Evolutionary conservation across 2,329 filamentous ascomycete genomes (phyloP).

Genomic region (Fusarium metavorans): DNA sequence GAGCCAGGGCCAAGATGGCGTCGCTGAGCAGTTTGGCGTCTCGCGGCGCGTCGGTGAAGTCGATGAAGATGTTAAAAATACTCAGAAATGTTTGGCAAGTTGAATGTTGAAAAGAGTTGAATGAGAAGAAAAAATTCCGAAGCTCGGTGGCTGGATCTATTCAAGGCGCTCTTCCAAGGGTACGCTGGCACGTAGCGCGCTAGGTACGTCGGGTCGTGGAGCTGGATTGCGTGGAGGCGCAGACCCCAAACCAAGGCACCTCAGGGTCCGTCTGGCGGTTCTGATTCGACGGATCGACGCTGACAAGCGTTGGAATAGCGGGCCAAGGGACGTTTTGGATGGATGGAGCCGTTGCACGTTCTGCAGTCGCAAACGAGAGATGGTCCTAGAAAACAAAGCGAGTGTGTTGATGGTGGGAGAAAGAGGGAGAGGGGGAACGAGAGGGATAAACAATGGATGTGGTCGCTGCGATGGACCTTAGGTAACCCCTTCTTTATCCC

Average conservation of each 20-base stretch:
- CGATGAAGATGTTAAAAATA: not conserved
- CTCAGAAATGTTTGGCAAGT: not conserved
- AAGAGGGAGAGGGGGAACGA: not conserved
- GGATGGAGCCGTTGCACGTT: conserved; percentile 22
- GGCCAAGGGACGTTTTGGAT: conserved; percentile 23
- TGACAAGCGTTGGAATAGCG: conserved; percentile 35
- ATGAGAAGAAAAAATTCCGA: conserved; percentile 15
- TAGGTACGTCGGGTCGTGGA: conserved; percentile 13
- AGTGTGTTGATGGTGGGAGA: conserved; percentile 1
- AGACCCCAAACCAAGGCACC: conserved; percentile 20
- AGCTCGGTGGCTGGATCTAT: conserved; percentile 34
- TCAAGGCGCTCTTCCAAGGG: conserved; percentile 31
- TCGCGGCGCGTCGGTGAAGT: not conserved
- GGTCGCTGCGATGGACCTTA: conserved; percentile 4
- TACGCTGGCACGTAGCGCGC: conserved; percentile 12
- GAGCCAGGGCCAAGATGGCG: conserved; percentile 2
- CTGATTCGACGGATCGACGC: conserved; percentile 34
- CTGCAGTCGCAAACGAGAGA: conserved; percentile 25
- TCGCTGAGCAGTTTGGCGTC: conserved; percentile 13
- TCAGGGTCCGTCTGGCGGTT: conserved; percentile 10
- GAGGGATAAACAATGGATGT: not conserved
- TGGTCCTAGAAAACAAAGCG: conserved; percentile 12
- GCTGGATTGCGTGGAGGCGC: conserved; percentile 39
- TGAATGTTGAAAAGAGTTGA: not conserved
- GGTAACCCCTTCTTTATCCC: conserved; percentile 25